A percentile compares a stretch with the other conserved stretches of the same genome.
These are phyloP conservation scores for Aegilops speltoides DNA, from an alignment of 176 grass and related monocot species.

Conservation along the genomic window DNA sequence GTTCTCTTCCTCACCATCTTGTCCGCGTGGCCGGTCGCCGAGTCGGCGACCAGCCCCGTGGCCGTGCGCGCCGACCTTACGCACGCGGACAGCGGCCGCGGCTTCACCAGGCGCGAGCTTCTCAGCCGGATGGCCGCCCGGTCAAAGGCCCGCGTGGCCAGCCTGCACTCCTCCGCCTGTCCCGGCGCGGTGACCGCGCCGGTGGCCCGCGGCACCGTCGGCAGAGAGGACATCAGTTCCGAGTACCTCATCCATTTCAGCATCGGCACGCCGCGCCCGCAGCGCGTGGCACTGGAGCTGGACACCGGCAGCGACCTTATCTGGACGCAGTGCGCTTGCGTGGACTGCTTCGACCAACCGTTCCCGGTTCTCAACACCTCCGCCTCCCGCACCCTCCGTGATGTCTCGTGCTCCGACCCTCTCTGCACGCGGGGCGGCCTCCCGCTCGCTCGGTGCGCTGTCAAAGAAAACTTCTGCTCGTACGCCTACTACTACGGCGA, in stretches of 20 bases:
- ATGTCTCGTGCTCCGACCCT: conserved; percentile 31
- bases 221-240: conserved; percentile 5
- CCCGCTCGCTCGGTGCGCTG: conserved; percentile 6
- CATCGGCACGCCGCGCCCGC: conserved; percentile 50
- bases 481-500: conserved; percentile 49
- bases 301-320: conserved; percentile 69
- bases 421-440: conserved; percentile 24
- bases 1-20: conserved; percentile 2
- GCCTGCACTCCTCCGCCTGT: background rate
- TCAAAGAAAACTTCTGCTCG: background rate
- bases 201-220: conserved; percentile 16
- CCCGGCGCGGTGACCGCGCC: background rate
- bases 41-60: background rate
- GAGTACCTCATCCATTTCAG: conserved; percentile 54
- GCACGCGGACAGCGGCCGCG: conserved; percentile 48
- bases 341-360: conserved; percentile 40
- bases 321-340: conserved; percentile 68
- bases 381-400: conserved; percentile 19
- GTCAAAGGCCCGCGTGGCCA: conserved; percentile 21
- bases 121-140: conserved; percentile 35
- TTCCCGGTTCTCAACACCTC: conserved; percentile 18
- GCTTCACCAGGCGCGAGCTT: conserved; percentile 53
- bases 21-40: background rate
- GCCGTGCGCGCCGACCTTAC: conserved; percentile 42
- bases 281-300: conserved; percentile 37